These are phyloP conservation scores for Fusarium lateritium DNA, from an alignment of 2,329 filamentous ascomycete species.

Conservation along the genomic window DNA sequence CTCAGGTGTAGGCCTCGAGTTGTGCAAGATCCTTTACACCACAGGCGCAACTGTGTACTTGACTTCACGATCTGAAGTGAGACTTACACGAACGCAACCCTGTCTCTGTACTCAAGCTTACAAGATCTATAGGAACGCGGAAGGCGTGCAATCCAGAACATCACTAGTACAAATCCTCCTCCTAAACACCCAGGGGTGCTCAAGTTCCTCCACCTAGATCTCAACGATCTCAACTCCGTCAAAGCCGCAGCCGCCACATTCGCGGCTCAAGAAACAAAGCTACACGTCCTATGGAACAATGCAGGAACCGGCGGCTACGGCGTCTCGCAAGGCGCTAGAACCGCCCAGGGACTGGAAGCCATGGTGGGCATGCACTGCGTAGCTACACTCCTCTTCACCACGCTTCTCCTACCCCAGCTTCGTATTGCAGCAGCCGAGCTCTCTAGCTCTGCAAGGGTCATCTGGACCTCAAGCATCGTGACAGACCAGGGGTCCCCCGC, in stretches of 20 bases:
- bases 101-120: neutral
- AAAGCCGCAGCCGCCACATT: slow-evolving; percentile 57
- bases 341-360: slow-evolving; percentile 53
- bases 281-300: slow-evolving; percentile 62
- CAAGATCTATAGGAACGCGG: slow-evolving; percentile 21
- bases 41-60: slow-evolving; percentile 69
- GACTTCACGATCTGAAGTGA: slow-evolving; percentile 58
- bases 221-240: slow-evolving; percentile 60
- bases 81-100: neutral
- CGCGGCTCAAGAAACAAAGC: slow-evolving; percentile 53
- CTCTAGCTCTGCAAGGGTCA: slow-evolving; percentile 48
- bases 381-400: slow-evolving; percentile 53
- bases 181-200: slow-evolving; percentile 38
- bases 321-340: slow-evolving; percentile 27
- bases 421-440: slow-evolving; percentile 44
- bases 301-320: slow-evolving; percentile 43
- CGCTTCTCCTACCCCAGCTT: slow-evolving; percentile 54
- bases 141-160: slow-evolving; percentile 52
- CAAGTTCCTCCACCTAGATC: slow-evolving; percentile 57
- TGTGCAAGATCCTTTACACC: slow-evolving; percentile 66
- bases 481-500: slow-evolving; percentile 47
- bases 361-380: slow-evolving; percentile 55
- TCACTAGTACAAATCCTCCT: slow-evolving; percentile 30
- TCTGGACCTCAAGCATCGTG: slow-evolving; percentile 53
- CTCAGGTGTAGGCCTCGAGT: slow-evolving; percentile 63